Percentiles rank a stretch among this genome's conserved stretches.
phyloP scores from a whole-genome alignment of 2,329 filamentous ascomycete genomes.

The Cercospora janseana region DNA sequence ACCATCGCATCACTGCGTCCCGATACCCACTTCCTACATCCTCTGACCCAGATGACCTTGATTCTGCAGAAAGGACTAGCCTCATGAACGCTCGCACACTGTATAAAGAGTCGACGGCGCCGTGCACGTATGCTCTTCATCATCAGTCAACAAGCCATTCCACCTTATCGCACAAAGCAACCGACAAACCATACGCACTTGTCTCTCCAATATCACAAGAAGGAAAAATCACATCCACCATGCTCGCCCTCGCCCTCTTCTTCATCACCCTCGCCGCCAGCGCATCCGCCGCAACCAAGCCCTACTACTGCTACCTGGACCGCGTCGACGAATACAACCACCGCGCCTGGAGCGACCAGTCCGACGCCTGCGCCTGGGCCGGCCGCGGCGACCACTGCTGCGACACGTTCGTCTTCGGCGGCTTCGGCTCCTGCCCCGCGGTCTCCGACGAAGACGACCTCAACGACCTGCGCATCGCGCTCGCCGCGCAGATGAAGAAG shows the following conservation, averaged over 20 bases:
- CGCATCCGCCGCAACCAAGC: not conserved
- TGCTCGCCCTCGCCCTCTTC: not conserved
- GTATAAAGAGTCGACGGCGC: too few species aligned
- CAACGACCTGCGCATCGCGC: not conserved
- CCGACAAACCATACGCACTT: too few species aligned
- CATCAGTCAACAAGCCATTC: too few species aligned
- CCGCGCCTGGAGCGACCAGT: not conserved
- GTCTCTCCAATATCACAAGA: too few species aligned
- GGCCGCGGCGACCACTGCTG: not conserved
- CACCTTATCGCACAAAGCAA: too few species aligned
- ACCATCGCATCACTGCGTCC: too few species aligned
- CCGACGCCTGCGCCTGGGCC: not conserved
- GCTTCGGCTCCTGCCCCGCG: not conserved
- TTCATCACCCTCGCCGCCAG: not conserved
- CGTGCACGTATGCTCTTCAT: too few species aligned
- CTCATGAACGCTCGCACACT: too few species aligned
- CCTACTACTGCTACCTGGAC: not conserved
- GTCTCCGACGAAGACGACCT: not conserved
- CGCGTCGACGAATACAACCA: not conserved
- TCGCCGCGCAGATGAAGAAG: not conserved
- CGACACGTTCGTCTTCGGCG: not conserved
- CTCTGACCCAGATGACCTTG: too few species aligned
- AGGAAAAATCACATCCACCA: not conserved
- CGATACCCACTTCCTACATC: too few species aligned
- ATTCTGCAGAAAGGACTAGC: too few species aligned